A percentile compares a stretch with the other conserved stretches of the same genome.
Evolutionary conservation across 257 asterid genomes (phyloP).

Genomic region (Gentiana macrophylla): DNA sequence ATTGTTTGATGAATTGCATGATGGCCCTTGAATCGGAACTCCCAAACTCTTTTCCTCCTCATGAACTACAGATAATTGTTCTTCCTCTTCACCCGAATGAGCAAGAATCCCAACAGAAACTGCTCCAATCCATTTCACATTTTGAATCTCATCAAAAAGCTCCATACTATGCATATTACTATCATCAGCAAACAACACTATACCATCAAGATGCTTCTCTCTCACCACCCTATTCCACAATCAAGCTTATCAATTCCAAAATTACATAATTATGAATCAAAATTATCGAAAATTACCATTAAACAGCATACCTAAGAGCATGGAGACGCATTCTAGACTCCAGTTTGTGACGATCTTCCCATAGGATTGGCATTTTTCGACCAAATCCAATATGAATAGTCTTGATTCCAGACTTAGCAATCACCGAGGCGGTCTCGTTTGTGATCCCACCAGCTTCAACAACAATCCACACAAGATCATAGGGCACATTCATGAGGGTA

Average conservation of each 20-base stretch:
- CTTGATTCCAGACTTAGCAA: conserved; percentile 58
- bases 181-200: conserved; percentile 90
- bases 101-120: conserved; percentile 83
- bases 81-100: conserved; percentile 50
- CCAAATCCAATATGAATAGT: conserved; percentile 59
- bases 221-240: conserved; percentile 49
- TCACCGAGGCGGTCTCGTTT: conserved; percentile 67
- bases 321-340: conserved; percentile 82
- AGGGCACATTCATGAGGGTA: conserved; percentile 76
- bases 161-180: conserved; percentile 95
- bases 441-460: conserved; percentile 80
- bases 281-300: background rate
- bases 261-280: background rate
- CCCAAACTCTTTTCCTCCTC: conserved; percentile 33
- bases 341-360: conserved; percentile 82
- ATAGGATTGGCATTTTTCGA: conserved; percentile 59
- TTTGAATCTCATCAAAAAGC: conserved; percentile 90
- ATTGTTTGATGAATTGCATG: conserved; percentile 76
- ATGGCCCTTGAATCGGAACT: conserved; percentile 86
- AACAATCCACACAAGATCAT: conserved; percentile 83
- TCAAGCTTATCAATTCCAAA: background rate
- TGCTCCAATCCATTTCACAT: conserved; percentile 83
- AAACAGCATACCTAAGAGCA: conserved; percentile 57
- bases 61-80: conserved; percentile 21
- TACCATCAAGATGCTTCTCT: conserved; percentile 69